Percentiles rank a stretch among this genome's conserved stretches.
Evolutionary conservation across 345 rosid genomes (phyloP).

Genomic region (Hibiscus mutabilis): DNA sequence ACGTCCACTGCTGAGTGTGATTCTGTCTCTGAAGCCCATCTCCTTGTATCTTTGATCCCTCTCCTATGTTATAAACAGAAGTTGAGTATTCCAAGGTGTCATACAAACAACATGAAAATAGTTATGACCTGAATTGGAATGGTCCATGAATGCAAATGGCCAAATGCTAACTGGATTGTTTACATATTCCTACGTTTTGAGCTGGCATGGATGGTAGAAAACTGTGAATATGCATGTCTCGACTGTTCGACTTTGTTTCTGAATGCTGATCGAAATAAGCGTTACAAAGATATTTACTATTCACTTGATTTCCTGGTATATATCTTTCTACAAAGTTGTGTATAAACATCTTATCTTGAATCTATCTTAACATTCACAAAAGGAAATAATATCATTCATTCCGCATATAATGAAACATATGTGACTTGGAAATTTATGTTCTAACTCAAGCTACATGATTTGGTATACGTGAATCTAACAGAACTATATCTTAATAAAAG

Average conservation of each 20-base stretch:
- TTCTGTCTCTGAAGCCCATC: slow-evolving; percentile 89
- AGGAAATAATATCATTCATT: background rate
- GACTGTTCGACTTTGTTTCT: background rate
- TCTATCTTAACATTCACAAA: background rate
- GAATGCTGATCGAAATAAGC: background rate
- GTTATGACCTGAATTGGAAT: background rate
- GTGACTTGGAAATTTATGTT: background rate
- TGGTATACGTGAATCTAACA: background rate
- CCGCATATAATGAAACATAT: background rate
- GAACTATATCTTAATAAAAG: background rate
- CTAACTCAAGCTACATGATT: background rate
- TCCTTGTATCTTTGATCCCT: slow-evolving; percentile 95
- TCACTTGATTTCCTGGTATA: background rate
- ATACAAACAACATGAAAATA: background rate
- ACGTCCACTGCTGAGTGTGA: slow-evolving; percentile 90
- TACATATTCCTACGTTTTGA: background rate
- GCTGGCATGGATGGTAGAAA: background rate
- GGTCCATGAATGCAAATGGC: background rate
- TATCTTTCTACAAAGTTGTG: background rate
- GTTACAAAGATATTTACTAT: background rate
- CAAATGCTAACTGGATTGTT: background rate
- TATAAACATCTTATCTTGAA: background rate
- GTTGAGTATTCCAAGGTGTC: slow-evolving; percentile 10
- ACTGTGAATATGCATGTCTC: background rate
- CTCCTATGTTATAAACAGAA: slow-evolving; percentile 35